Percentiles rank a stretch among this genome's conserved stretches.
These are phyloP conservation scores for Stagonosporopsis chrysanthemi DNA, from an alignment of 2,329 filamentous ascomycete genomes.

Conservation along the genomic window DNA sequence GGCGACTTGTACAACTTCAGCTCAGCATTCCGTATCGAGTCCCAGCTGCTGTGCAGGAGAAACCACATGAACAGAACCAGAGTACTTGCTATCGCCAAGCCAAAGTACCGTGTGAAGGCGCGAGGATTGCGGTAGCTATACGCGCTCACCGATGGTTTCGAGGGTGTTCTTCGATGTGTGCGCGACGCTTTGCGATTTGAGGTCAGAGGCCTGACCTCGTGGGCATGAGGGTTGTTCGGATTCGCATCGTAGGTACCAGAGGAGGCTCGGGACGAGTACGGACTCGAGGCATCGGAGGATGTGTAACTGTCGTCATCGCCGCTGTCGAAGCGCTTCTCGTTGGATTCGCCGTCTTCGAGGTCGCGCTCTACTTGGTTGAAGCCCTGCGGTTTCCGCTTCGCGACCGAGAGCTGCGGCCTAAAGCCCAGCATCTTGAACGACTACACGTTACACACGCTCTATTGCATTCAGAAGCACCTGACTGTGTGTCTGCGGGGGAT, in stretches of 20 bases:
- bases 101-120: slow-evolving; percentile 79
- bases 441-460: slow-evolving; percentile 4
- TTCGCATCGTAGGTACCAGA: slow-evolving; percentile 39
- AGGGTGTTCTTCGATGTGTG: slow-evolving; percentile 27
- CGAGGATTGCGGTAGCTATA: slow-evolving; percentile 71
- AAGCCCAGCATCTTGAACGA: slow-evolving; percentile 44
- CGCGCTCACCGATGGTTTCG: slow-evolving; percentile 42
- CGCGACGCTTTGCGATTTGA: slow-evolving; percentile 23
- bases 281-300: slow-evolving; percentile 53
- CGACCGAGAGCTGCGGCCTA: slow-evolving; percentile 43
- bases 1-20: slow-evolving; percentile 66
- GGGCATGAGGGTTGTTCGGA: slow-evolving; percentile 33
- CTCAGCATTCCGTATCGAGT: slow-evolving; percentile 69
- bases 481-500: neutral
- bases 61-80: slow-evolving; percentile 79
- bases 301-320: slow-evolving; percentile 41
- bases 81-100: slow-evolving; percentile 71
- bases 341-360: slow-evolving; percentile 43
- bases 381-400: slow-evolving; percentile 47
- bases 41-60: slow-evolving; percentile 75
- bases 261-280: slow-evolving; percentile 62
- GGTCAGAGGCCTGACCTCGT: slow-evolving; percentile 28
- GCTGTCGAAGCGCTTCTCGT: slow-evolving; percentile 52
- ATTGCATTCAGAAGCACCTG: slow-evolving; percentile 2
- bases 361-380: slow-evolving; percentile 46